phyloP scores from a whole-genome alignment of 139 green algal genomes.

The Pleodorina starrii region DNA sequence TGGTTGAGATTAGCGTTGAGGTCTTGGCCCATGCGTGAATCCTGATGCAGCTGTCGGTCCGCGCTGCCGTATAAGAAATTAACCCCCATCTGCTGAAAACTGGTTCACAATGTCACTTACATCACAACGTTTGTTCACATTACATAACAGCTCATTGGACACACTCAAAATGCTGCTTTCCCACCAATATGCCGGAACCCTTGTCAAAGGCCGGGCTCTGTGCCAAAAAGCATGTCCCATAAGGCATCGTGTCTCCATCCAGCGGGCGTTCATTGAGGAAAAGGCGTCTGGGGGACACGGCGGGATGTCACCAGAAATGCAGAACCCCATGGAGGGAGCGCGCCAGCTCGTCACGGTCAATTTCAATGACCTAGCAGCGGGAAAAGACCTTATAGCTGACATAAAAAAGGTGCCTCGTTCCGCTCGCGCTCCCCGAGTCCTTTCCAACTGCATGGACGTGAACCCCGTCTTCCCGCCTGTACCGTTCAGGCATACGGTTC shows the following conservation, averaged over 20 bases:
- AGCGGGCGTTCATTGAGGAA: not conserved
- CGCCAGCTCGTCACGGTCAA: not conserved
- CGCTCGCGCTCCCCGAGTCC: not conserved
- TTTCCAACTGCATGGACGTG: not conserved
- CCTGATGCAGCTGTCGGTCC: no score
- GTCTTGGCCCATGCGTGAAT: no score
- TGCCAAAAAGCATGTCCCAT: not conserved
- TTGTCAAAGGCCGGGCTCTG: not conserved
- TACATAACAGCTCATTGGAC: no score
- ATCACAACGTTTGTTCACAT: no score
- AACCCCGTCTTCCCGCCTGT: not conserved
- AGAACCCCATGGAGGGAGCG: no score
- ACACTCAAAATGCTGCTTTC: not conserved
- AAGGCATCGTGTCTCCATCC: not conserved
- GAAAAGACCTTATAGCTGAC: not conserved
- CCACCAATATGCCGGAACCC: not conserved
- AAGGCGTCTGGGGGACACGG: not conserved
- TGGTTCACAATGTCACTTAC: no score
- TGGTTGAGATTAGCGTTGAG: no score
- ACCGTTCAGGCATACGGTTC: constrained; percentile 68
- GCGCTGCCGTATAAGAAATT: no score
- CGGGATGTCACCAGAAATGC: no score
- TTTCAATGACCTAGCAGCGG: not conserved
- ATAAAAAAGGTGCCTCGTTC: not conserved
- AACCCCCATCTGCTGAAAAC: no score